Evolutionary conservation across 148 eudicot species (phyloP), one percentile per base, ranked within the genome.

Genomic region (Persicaria tinctoria): DNA sequence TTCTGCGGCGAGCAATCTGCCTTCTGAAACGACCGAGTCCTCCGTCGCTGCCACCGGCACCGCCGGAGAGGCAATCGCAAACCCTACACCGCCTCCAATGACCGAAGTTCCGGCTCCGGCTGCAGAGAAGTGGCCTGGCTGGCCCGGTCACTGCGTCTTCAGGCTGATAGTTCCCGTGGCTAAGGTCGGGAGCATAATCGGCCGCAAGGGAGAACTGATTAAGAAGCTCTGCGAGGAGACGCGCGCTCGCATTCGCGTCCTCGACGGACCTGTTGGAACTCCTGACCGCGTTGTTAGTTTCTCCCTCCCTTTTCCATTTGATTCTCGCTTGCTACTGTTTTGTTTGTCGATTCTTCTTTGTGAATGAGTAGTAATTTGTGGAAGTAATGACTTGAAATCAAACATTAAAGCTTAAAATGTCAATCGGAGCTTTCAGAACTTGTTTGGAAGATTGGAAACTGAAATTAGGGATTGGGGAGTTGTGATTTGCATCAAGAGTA

Each of bases 151-250:
- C 74, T 75, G 78, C 54, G 93, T 89, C 45, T 89, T 77, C 59
- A 57, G 93, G 76, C 49, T 89, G 32, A 75, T 85, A 8, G 89
- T 87, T 11, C 86, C 90, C 0, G 88, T 87, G 53, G 68, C 81
- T 54, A 89, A 87, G 53, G 93, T 89, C 7, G 93, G 93, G 1
- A 72, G 88, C 75, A 89, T 89, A 1, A 89, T 89, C 69, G 93
- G 93, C 14, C 83, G 93, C 12, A 89, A 85, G 66, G 93, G 93
- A 3, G 93, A 89, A 27, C 83, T 85, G 4, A 78, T 89, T 27
- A 89, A 87, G 86, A 87, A 85, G 69, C 71, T 87, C 59, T 84
- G 85, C 63, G 90, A 89, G 75, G 87, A 87, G 77, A 89, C 93
- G 3, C 68, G 80, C 7, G 93, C 93, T 12, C 80, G 86, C 16